phyloP scores from a whole-genome alignment of 768 basidiomycete genomes.

The Panus rudis region DNA sequence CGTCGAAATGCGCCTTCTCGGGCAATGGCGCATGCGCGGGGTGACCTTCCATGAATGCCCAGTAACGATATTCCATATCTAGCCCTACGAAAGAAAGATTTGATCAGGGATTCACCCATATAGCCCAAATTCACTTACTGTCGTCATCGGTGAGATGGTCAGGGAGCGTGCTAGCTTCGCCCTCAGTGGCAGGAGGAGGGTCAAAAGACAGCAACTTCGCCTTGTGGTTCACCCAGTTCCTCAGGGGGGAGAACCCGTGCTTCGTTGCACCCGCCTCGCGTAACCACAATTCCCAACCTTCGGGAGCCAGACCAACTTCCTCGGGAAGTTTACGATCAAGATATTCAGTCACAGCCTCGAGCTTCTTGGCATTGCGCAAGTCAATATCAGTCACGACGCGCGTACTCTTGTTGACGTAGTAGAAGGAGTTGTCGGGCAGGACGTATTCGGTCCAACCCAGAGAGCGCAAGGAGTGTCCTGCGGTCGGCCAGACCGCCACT shows the following conservation, averaged over 20 bases:
- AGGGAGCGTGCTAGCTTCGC: constrained; percentile 16
- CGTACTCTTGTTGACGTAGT: constrained; percentile 60
- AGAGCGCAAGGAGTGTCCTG: constrained; percentile 27
- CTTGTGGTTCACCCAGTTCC: constrained; percentile 64
- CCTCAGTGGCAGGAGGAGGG: constrained; percentile 23
- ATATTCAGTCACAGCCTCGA: constrained; percentile 45
- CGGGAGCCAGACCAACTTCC: constrained; percentile 26
- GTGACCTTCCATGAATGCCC: constrained; percentile 74
- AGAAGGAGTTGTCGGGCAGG: constrained; percentile 66
- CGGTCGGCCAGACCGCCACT: constrained; percentile 14
- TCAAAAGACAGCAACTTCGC: constrained; percentile 44
- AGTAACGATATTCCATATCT: constrained; percentile 74
- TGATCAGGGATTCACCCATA: constrained; percentile 1
- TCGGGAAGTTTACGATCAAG: constrained; percentile 28
- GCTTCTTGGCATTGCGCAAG: constrained; percentile 42
- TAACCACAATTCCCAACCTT: constrained; percentile 60
- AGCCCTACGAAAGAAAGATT: constrained; percentile 37
- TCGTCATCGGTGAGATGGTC: constrained; percentile 29
- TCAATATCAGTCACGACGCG: constrained; percentile 68
- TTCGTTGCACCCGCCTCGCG: constrained; percentile 31
- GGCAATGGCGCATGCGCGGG: constrained; percentile 65
- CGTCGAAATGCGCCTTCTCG: constrained; percentile 51
- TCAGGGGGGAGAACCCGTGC: constrained; percentile 31
- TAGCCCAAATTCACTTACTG: constrained; percentile 25
- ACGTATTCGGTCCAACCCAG: constrained; percentile 73